Evolutionary conservation across 2,329 filamentous ascomycete species (phyloP), one percentile per base, ranked within the genome.

Genomic region (Blastomyces silverae): DNA sequence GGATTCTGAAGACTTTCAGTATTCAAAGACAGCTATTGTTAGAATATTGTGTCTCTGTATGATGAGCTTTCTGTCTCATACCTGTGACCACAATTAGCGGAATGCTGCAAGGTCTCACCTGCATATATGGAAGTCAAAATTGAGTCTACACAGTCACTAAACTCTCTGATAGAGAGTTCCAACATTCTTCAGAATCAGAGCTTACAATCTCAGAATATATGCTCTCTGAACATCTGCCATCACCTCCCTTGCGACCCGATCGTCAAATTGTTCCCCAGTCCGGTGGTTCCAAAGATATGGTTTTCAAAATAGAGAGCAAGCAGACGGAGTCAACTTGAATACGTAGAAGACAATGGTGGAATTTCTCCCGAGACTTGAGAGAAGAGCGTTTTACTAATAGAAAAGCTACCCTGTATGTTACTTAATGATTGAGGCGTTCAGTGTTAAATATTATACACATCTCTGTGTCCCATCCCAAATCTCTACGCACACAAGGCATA

Each of bases 31-130:
- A 11, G 63, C 69, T 28, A 62, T 74, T 66, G 65, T 61, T 11
- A 64, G 70, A 48, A 60, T 68, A 17, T 42, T 73, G 17, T 71
- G 67, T 62, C 66, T 72, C 3, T 70, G 66, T 65, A 64, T 73
- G 34, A 71, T 73, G 70, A 65, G 65, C 39, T 72, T 67, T 61
- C 46, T 55, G 22, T 71, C 68, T 5, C 22, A 62, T 25, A 2
- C 61, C 2, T 70, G 70, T 17, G 66, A 64, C 28, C 68, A 73
- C 31, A 64, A 66, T 7, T 74, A 69, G 70, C 65, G 71, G 31
- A 69, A 71, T 65, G 39, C 17, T 20, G 60, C 64, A 50, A 61
- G 53, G n/a, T 61, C 46, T 50, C 52, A 66, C 42, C 50, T 73
- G 53, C 68, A 55, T 63, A 67, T 61, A 13, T 73, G 66, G 71